Evolutionary conservation across 192 early-diverging fungal species (phyloP).

Genomic region (Chytriomyces confervae): DNA sequence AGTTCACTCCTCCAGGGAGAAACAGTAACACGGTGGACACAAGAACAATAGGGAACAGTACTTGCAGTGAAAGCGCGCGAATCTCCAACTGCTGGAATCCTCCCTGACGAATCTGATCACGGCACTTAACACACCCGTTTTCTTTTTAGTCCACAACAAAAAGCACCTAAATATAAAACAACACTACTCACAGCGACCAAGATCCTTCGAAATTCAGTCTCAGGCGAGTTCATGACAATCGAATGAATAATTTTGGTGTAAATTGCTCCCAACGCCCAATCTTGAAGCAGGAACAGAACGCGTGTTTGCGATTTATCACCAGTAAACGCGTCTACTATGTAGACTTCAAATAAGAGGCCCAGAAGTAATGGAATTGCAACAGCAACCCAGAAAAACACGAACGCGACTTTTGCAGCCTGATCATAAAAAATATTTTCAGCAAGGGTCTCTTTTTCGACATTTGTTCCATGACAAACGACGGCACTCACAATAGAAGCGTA

Average conservation of each 20-base stretch:
- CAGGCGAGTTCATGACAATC: constrained; percentile 54
- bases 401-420: constrained; percentile 49
- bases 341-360: constrained; percentile 76
- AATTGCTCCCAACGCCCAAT: constrained; percentile 75
- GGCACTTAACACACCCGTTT: constrained; percentile 25
- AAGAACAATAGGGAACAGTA: constrained; percentile 15
- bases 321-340: constrained; percentile 69
- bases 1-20: constrained; percentile 1
- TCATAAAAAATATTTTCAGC: neutral
- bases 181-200: constrained; percentile 39
- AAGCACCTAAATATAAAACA: neutral
- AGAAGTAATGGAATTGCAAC: constrained; percentile 71
- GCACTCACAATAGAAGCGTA: constrained; percentile 18
- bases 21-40: constrained; percentile 12
- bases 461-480: constrained; percentile 5
- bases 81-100: constrained; percentile 37
- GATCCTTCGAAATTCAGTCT: constrained; percentile 46
- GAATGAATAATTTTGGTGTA: constrained; percentile 70
- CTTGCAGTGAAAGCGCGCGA: constrained; percentile 23
- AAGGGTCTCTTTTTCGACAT: neutral
- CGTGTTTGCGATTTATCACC: constrained; percentile 38
- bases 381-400: constrained; percentile 61
- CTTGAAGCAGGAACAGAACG: constrained; percentile 54
- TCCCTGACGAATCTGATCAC: constrained; percentile 34
- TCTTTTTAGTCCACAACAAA: neutral